These are phyloP conservation scores for Ceratocystiopsis minuta DNA, from an alignment of 2,329 filamentous ascomycete species.

Conservation along the genomic window DNA sequence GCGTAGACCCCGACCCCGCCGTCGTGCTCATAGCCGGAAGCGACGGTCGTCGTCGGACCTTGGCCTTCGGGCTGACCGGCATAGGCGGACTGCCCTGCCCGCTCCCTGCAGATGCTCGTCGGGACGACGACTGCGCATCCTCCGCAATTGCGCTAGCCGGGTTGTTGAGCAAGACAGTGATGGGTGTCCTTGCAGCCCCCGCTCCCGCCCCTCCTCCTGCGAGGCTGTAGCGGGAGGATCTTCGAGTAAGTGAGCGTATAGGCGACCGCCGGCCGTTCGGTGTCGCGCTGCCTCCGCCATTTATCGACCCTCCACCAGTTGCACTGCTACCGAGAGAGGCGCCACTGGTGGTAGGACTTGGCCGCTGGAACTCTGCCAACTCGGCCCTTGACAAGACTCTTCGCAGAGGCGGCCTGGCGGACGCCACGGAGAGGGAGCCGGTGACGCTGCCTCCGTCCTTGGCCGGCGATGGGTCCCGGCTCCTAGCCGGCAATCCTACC, in stretches of 20 bases:
- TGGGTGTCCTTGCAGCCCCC: constrained; percentile 20
- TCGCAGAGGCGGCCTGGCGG: constrained; percentile 55
- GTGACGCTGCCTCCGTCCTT: constrained; percentile 24
- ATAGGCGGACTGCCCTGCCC: constrained; percentile 25
- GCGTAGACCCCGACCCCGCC: constrained; percentile 9
- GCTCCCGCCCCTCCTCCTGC: constrained; percentile 6
- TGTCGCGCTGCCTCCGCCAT: background rate
- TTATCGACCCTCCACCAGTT: background rate
- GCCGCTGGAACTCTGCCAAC: constrained; percentile 57
- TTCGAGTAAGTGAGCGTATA: constrained; percentile 33
- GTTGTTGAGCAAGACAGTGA: constrained; percentile 21
- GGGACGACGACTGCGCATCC: constrained; percentile 23
- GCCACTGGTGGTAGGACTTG: constrained; percentile 8
- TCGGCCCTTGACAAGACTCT: constrained; percentile 78
- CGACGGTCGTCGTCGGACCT: constrained; percentile 30
- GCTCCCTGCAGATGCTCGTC: constrained; percentile 26
- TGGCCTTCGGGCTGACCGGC: constrained; percentile 30
- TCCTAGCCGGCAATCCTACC: constrained; percentile 3
- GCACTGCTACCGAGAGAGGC: constrained; percentile 2
- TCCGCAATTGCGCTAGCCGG: constrained; percentile 24
- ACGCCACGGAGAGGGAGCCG: constrained; percentile 16
- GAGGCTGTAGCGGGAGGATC: constrained; percentile 34
- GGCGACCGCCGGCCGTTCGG: constrained; percentile 32
- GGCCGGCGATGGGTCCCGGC: constrained; percentile 25
- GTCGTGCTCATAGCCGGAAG: constrained; percentile 27